Base-by-base conservation (phyloP, 1,139 yeast species). In the Saccharomycopsis hybrid region DNA sequence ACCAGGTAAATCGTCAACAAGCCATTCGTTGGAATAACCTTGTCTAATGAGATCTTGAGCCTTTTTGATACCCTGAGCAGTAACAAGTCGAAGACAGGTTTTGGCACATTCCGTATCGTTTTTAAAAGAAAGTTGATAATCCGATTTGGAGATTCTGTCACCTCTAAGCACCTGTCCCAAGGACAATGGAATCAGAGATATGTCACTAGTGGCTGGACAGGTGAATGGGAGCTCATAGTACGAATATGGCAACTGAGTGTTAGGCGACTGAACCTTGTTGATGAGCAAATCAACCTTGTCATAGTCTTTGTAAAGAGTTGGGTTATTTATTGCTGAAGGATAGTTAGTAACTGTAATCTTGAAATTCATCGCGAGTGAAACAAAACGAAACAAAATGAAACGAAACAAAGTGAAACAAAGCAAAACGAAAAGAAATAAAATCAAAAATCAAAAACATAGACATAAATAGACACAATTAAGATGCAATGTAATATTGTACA, bases 11-110 rank as follows among this genome's bases (percentile, higher is more conserved):
- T 83, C 88, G 66, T 89, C 96, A 25, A 88, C 72, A 41, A 78
- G 66, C 96, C 96, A 89, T 61, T 88, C 92, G 9, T 77, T 89
- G 48, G 82, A 82, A 59, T 88, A 88, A 2, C 86, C 86, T 51
- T 81, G 70, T 57, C 77, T 71, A 45, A 89, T 80, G 53, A 88
- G 68, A 31, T 77, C 72, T 48, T 74, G 78, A 0, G 94, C 89
- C 49, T 76, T 69, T 49, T 65, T 66, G 35, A 85, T 61, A 2
- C 77, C 84, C 1, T 66, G 66, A 18, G 73, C 74, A 38, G 63
- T 68, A 8, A 85, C 76, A 32, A 70, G 68, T 56, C 82, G 72
- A 49, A 82, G 84, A 67, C 96, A 88, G 25, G 87, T 65, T 42
- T 82, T 67, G 43, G 70, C 70, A 64, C 97, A 89, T 0, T 78